Conservation (phyloP, 2,329 filamentous ascomycete species). For the Macrophomina tecta region DNA sequence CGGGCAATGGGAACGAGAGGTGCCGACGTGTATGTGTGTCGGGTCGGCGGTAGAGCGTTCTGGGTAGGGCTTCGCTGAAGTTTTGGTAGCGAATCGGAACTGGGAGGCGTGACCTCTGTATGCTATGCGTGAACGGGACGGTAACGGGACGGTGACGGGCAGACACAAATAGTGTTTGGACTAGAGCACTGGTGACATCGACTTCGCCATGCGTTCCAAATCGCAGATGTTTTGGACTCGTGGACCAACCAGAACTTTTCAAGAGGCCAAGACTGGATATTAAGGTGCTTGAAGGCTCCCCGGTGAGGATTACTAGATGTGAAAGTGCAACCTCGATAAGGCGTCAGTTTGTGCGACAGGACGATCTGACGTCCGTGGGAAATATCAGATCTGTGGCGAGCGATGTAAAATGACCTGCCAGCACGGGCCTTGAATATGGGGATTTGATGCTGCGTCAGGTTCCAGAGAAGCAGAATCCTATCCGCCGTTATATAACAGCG, state of each 20-base stretch:
- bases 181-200: slow-evolving; percentile 14
- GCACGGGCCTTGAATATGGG: neutral
- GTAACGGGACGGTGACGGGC: neutral
- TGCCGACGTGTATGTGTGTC: neutral
- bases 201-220: slow-evolving; percentile 10
- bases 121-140: slow-evolving; percentile 3
- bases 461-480: slow-evolving; percentile 6
- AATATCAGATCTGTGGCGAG: neutral
- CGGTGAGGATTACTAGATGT: neutral
- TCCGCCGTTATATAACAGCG: neutral
- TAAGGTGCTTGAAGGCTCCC: neutral
- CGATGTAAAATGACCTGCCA: neutral
- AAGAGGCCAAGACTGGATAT: slow-evolving; percentile 1
- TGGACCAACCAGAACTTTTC: neutral
- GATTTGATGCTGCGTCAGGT: neutral
- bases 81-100: neutral
- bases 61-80: neutral
- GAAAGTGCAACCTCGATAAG: neutral
- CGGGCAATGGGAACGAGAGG: neutral
- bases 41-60: neutral
- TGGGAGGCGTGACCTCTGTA: slow-evolving; percentile 1
- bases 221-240: slow-evolving; percentile 12
- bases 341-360: neutral
- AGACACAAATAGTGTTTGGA: slow-evolving; percentile 20
- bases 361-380: too few species aligned